Evolutionary conservation across 257 asterid species (phyloP).

Genomic region (Anisodus tanguticus): DNA sequence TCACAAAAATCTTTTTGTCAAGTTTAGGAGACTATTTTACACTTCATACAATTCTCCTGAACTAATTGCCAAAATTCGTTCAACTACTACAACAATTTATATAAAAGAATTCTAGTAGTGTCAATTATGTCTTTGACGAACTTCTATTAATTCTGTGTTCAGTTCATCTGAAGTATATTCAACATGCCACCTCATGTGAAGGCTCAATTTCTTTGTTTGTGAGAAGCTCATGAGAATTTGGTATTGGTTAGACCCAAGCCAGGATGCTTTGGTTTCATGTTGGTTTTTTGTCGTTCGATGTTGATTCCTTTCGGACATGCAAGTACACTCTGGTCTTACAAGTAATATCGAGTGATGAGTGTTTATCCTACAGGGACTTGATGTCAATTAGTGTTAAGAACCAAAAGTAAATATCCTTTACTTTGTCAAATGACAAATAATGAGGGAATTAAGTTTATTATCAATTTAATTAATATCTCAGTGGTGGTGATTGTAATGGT

Average conservation of each 20-base stretch:
- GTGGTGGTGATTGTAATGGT: constrained; percentile 5
- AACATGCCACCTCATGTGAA: constrained; percentile 10
- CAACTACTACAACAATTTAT: not conserved
- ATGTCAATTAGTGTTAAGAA: not conserved
- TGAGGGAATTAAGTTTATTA: not conserved
- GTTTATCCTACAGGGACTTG: constrained; percentile 1
- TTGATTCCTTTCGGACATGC: not conserved
- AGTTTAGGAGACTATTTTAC: not conserved
- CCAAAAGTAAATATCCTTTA: not conserved
- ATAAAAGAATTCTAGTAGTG: not conserved
- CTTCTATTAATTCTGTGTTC: not conserved
- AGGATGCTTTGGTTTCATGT: no score
- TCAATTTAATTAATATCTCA: not conserved
- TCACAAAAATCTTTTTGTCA: not conserved
- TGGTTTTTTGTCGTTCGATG: no score
- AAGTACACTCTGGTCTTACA: constrained; percentile 10
- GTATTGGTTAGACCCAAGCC: no score
- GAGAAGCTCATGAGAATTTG: constrained; percentile 1
- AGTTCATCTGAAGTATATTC: not conserved
- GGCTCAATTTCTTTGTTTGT: not conserved
- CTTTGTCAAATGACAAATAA: not conserved
- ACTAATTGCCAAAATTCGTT: not conserved
- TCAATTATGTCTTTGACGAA: not conserved
- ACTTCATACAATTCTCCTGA: not conserved
- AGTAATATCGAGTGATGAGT: constrained; percentile 14